Base-by-base conservation (phyloP, 257 asterid genomes). In the Mentha longifolia region DNA sequence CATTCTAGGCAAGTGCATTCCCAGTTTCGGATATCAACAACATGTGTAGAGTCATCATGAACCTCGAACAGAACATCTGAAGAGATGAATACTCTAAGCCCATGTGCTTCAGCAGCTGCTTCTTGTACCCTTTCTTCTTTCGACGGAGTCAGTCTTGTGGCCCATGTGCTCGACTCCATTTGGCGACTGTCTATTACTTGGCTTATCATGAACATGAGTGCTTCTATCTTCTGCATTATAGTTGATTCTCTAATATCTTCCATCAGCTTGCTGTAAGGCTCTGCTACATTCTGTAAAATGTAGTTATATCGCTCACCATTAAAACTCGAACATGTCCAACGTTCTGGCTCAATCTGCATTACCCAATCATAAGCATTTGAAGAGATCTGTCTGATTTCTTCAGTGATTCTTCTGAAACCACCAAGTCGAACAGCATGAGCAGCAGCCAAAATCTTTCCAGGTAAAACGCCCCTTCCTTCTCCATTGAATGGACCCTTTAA, bases 1-100 rank as follows among this genome's bases (percentile, higher is more conserved):
- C 98, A 92, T 63, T 84, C 92, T 12, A 88, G 81, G 83, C 98
- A 92, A 57, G 95, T 88, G 83, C 98, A 92, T 41, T 88, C 93
- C 76, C 65, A 73, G 52, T 72, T 88, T 70, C 81, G 90, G 69
- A 87, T 79, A 77, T 92, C 74, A 61, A 92, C 97, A 1, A 90
- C 97, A 50, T 92, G 96, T 15, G 89, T 85, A 39, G 85, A 85
- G 50, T 86, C 95, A 68, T 92, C 98, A 45, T 92, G 98, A 60
- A 92, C 98, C 88, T 90, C 98, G 43, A 83, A 88, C 50, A 88
- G 68, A 69, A 79, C 81, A 57, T 87, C 95, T 2, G 98, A 90
- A 19, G 98, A 90, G 75, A 86, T 80, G 51, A 92, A 82, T 66
- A 92, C 95, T 60, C 86, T 82, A 60, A 90, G 78, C 33, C 87